These are phyloP conservation scores for Hymenoscyphus infarciens DNA, from an alignment of 2,329 filamentous ascomycete species.

Conservation along the genomic window DNA sequence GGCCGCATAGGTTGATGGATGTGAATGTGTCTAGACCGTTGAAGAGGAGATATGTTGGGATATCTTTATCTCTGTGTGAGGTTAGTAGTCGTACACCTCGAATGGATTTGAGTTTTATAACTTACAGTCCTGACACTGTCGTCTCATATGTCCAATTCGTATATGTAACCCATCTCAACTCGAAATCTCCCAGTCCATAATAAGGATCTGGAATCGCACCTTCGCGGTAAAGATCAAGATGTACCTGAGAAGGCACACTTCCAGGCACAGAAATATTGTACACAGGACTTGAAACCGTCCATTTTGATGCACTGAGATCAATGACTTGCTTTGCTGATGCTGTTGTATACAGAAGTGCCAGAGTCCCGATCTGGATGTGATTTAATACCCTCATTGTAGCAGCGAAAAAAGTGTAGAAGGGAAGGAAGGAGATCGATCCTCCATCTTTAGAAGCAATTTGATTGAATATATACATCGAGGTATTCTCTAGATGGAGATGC, in stretches of 20 bases:
- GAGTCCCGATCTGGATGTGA: background rate
- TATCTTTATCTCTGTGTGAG: constrained; percentile 32
- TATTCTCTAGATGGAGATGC: background rate
- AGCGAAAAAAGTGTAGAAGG: background rate
- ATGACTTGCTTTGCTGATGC: constrained; percentile 13
- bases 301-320: constrained; percentile 17
- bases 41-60: constrained; percentile 53
- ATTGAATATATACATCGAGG: background rate
- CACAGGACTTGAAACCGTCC: constrained; percentile 17
- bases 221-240: constrained; percentile 53
- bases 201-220: constrained; percentile 42
- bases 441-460: background rate
- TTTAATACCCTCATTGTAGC: constrained; percentile 11
- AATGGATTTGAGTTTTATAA: constrained; percentile 9
- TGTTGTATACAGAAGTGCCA: constrained; percentile 6
- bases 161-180: constrained; percentile 55
- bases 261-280: constrained; percentile 51
- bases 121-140: constrained; percentile 42
- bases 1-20: constrained; percentile 51
- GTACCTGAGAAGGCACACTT: constrained; percentile 53
- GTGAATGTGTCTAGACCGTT: constrained; percentile 61
- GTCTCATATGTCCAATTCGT: constrained; percentile 60
- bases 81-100: constrained; percentile 4
- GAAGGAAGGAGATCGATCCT: background rate
- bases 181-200: constrained; percentile 55